These are phyloP conservation scores for Puccinia hordei DNA, from an alignment of 1,284 basidiomycete genomes.

Conservation along the genomic window DNA sequence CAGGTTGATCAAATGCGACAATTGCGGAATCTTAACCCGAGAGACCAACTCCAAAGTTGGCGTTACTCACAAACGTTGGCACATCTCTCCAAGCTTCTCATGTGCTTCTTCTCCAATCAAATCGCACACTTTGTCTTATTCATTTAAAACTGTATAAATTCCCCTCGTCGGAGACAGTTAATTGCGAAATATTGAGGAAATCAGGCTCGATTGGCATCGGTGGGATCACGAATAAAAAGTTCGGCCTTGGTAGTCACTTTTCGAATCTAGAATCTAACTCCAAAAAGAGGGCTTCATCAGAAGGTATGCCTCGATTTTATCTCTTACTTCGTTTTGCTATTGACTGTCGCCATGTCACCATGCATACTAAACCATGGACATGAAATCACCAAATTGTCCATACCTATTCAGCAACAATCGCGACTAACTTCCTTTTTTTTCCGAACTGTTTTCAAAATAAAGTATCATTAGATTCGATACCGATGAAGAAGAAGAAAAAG, in stretches of 20 bases:
- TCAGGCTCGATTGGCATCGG: neutral
- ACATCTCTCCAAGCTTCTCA: neutral
- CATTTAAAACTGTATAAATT: neutral
- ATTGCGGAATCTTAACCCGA: conserved; percentile 37
- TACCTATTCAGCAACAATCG: no score
- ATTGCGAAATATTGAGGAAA: conserved; percentile 35
- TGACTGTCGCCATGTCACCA: no score
- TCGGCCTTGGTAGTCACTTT: conserved; percentile 17
- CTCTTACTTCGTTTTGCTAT: no score
- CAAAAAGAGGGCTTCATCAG: conserved; percentile 40
- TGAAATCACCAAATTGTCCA: neutral
- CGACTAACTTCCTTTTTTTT: neutral
- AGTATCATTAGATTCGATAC: conserved; percentile 38
- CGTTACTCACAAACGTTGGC: conserved; percentile 35
- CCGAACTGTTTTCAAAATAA: neutral
- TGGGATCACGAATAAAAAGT: conserved; percentile 21
- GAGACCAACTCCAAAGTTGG: conserved; percentile 41
- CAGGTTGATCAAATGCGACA: conserved; percentile 28
- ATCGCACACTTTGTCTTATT: neutral
- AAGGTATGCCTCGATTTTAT: conserved; percentile 21
- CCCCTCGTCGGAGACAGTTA: conserved; percentile 1
- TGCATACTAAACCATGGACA: neutral
- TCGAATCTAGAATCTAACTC: conserved; percentile 22
- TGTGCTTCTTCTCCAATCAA: neutral
- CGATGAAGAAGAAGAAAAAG: conserved; percentile 41